phyloP scores from a whole-genome alignment of 345 rosid species.

The Murraya paniculata region DNA sequence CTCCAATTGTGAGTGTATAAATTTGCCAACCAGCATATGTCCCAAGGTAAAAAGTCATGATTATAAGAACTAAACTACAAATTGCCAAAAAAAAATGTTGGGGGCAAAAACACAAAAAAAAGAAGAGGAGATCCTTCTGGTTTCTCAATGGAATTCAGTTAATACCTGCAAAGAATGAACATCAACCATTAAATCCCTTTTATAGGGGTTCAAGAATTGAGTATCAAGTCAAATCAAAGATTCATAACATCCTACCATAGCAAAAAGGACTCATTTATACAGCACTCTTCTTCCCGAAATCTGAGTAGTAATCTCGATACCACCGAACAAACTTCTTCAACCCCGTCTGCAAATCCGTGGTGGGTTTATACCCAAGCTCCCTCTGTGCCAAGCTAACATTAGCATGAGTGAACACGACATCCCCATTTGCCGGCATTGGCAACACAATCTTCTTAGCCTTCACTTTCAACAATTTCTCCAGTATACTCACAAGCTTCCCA shows the following conservation, averaged over 20 bases:
- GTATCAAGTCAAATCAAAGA: slow-evolving; percentile 22
- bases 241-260: slow-evolving; percentile 19
- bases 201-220: slow-evolving; percentile 10
- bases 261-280: slow-evolving; percentile 21
- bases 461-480: slow-evolving; percentile 36
- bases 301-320: slow-evolving; percentile 29
- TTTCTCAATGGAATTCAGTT: slow-evolving; percentile 14
- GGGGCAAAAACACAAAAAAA: neutral
- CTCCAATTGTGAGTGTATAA: neutral
- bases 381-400: slow-evolving; percentile 28
- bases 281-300: slow-evolving; percentile 18
- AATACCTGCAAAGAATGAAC: slow-evolving; percentile 16
- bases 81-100: neutral
- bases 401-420: slow-evolving; percentile 34
- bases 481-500: slow-evolving; percentile 24
- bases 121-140: slow-evolving; percentile 7
- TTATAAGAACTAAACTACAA: neutral
- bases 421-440: slow-evolving; percentile 34
- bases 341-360: slow-evolving; percentile 23
- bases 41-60: neutral
- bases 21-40: neutral
- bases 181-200: slow-evolving; percentile 12
- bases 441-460: slow-evolving; percentile 31
- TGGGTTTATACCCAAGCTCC: slow-evolving; percentile 34
- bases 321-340: slow-evolving; percentile 35